Base-by-base conservation (phyloP, 1,284 basidiomycete genomes). In the Papiliotrema laurentii region DNA sequence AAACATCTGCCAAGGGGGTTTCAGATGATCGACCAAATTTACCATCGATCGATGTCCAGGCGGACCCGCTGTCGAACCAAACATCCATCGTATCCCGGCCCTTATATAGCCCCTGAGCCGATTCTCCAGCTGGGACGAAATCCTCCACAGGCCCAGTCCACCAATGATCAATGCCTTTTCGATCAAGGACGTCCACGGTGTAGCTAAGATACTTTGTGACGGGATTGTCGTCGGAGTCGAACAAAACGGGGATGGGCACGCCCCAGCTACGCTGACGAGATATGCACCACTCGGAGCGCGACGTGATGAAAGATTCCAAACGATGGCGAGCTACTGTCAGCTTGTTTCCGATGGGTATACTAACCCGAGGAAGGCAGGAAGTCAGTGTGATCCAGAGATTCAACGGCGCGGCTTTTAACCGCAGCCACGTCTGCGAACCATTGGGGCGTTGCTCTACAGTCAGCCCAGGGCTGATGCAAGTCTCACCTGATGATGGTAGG, bases 221-320 rank as follows among this genome's bases (percentile, higher is more conserved):
- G 0, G 85, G 81, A 22, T 79, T 77, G 43, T 83, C 83, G 1
- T 83, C 83, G 1, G 78, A 77, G 59, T 87, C 83, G 65, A 93
- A 83, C 1, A 99, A 75, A 0, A 89, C 86, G 0, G 93, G 94
- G 53, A 99, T 97, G 1, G 96, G 96, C 1, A 97, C 90, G 27
- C 96, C 96, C 96, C 96, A 98, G 16, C 88, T 86, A 16, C 96
- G 86, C 69, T 99, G 96, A 2, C 96, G 85, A 27, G 94, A 98
- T 51, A 99, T 97, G 68, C 96, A 99, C 96, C 96, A 99, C 75
- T 98, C 96, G 0, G 90, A 91, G 4, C 96, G 87, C 0, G 85
- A 86, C 3, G 79, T 79, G 28, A 97, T 79, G 69, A 92, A 96
- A 0, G 90, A 78, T 56, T 89, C 84, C 4, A 99, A 81, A 2